Conservation (phyloP, 106 monocot genomes). For the Iris macrosiphon region DNA sequence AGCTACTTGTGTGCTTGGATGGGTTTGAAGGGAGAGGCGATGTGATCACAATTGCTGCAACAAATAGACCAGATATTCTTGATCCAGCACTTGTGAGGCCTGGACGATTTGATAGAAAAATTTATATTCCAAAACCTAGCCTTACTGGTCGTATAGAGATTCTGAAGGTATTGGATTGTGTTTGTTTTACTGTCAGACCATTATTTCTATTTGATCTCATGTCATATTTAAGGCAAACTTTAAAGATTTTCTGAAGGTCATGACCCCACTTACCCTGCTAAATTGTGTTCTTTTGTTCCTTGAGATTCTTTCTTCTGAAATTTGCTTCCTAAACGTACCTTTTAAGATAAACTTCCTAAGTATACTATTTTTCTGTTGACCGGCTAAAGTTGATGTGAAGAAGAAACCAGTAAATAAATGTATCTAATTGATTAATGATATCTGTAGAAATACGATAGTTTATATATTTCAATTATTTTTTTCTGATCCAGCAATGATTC, state of each 20-base stretch:
- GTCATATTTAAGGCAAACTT: background rate
- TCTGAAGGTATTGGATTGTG: constrained; percentile 51
- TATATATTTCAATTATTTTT: no score
- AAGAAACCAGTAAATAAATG: no score
- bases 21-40: constrained; percentile 93
- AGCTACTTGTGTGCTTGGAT: constrained; percentile 90
- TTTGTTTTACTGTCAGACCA: background rate
- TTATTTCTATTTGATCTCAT: background rate
- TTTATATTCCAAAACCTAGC: constrained; percentile 81
- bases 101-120: constrained; percentile 89
- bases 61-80: constrained; percentile 94
- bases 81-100: constrained; percentile 92
- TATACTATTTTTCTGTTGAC: no score
- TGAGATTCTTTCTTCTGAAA: no score
- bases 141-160: constrained; percentile 78
- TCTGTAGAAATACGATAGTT: no score
- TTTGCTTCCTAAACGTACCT: no score
- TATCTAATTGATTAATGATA: no score
- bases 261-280: no score
- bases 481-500: no score
- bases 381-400: no score
- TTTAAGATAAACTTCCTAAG: no score
- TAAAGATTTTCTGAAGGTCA: background rate
- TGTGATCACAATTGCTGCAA: constrained; percentile 91
- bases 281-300: no score